A percentile compares a stretch with the other conserved stretches of the same genome.
Conservation (phyloP, 371 early-diverging fungal genomes). For the Massospora cicadina region DNA sequence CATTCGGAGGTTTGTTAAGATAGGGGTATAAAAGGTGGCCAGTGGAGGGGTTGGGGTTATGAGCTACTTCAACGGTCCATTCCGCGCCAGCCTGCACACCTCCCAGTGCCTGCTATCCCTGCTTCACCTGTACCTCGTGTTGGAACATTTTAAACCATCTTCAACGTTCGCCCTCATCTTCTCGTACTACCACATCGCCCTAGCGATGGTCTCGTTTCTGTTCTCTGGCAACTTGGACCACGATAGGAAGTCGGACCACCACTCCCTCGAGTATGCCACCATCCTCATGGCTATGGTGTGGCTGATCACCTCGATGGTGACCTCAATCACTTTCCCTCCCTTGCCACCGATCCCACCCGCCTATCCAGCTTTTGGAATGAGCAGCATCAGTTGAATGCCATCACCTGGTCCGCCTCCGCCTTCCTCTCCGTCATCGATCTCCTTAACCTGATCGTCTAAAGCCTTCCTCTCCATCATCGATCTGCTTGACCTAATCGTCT, state of each 20-base stretch:
- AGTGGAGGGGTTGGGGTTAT: too few species aligned
- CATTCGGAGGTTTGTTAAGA: too few species aligned
- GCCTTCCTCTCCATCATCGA: too few species aligned
- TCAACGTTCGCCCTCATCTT: not conserved
- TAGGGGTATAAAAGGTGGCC: too few species aligned
- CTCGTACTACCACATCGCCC: not conserved
- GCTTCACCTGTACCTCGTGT: not conserved
- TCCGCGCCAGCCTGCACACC: not conserved
- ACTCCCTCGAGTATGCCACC: not conserved
- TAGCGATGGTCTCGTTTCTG: not conserved
- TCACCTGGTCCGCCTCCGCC: not conserved
- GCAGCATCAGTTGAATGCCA: not conserved
- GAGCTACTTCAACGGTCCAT: not conserved
- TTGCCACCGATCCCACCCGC: not conserved
- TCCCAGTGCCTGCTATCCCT: not conserved
- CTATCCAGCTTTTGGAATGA: not conserved
- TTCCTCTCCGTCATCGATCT: not conserved
- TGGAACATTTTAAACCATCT: not conserved
- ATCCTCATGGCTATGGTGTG: not conserved
- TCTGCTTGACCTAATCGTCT: too few species aligned
- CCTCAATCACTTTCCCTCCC: not conserved
- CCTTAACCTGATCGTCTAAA: not conserved
- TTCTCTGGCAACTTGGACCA: not conserved
- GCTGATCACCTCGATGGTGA: not conserved
- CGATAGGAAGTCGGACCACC: not conserved